Evolutionary conservation across 495 filamentous ascomycete species (phyloP), one percentile per base, ranked within the genome.

Genomic region (Hypomontagnella submonticulosa): DNA sequence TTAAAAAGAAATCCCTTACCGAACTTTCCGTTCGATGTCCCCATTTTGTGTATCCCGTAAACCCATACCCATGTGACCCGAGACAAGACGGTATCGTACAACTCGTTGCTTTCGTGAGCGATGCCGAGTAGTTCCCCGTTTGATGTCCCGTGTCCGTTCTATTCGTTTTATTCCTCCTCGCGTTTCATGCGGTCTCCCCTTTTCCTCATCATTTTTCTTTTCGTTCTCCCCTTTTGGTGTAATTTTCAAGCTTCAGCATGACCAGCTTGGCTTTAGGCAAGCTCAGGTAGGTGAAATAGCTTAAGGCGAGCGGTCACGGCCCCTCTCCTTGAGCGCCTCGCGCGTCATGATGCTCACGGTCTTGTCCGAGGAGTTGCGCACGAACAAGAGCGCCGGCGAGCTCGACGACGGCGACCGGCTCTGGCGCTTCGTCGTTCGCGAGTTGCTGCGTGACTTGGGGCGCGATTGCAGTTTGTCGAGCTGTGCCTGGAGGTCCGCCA

Each of bases 371-470:
- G 71, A 23, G 63, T 55, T 61, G 12, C 72, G 67, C 5, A 75
- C 70, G 52, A 73, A 75, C 12, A 75, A 13, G 19, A 73, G 57
- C 23, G 23, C 23, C 23, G 23, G 23, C 23, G 23, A 27, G n/a
- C 62, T 42, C 47, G 16, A 47, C 0, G 66, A 69, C 6, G 70
- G 62, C 11, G 64, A 69, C 37, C 61, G 61, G 34, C 60, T 67
- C 44, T 66, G 63, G 44, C 72, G 51, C 59, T 73, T 73, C 12
- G 63, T 40, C 11, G 66, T 52, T 3, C 70, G 63, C 4, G 70
- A 72, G 59, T 23, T 71, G 62, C 65, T 69, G 38, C 71, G 71
- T 47, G 68, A 69, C 37, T 67, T 65, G 32, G 65, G 18, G 12
- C 54, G 43, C 13, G 20, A 16, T 15, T 60, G 47, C 2, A 64